Evolutionary conservation across 2,329 filamentous ascomycete genomes (phyloP), one percentile per base, ranked within the genome.

Genomic region (Fusarium sterilihyphosum): DNA sequence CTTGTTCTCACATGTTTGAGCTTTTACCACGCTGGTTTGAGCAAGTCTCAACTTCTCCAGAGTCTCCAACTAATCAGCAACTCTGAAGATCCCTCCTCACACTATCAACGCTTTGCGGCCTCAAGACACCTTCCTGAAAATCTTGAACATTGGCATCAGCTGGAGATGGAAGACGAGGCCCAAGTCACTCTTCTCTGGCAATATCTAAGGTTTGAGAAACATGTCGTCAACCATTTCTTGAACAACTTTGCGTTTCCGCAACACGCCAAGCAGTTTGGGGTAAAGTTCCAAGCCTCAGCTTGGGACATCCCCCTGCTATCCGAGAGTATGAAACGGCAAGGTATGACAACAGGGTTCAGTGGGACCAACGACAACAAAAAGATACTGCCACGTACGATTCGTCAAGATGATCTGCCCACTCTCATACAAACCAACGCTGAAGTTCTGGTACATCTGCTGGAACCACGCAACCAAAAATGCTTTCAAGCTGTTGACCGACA

Each of bases 341-440:
- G 52, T 10, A 41, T 86, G 4, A 92, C 91, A 0, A 93, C 91
- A 0, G 92, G 92, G 0, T 94, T 95, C 78, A 92, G 90, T 13
- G 92, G 92, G 0, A 94, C 92, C 0, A 94, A 93, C 50, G 92
- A 94, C 76, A 90, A 88, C 26, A 84, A 87, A 43, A 82, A 81
- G 0, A 83, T 92, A 40, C 80, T 94, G 0, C 92, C 92, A 0
- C 79, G 90, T n/a, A 90, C 85, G 0, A 89, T 94, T 26, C 79
- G 83, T 26, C 91, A 94, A 59, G 81, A 88, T 1, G 91, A 94
- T 67, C 83, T 94, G 0, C 81, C 84, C 0, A 80, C 83, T 0
- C 83, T 93, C 0, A 76, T 81, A 0, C 89, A 92, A 53, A 93
- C 91, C 0, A 93, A 91, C 65, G 91, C 91, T 0, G 86, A 91